A percentile compares a stretch with the other conserved stretches of the same genome.
Evolutionary conservation across 495 filamentous ascomycete genomes (phyloP).

Genomic region (Hypoxylon intermedium): DNA sequence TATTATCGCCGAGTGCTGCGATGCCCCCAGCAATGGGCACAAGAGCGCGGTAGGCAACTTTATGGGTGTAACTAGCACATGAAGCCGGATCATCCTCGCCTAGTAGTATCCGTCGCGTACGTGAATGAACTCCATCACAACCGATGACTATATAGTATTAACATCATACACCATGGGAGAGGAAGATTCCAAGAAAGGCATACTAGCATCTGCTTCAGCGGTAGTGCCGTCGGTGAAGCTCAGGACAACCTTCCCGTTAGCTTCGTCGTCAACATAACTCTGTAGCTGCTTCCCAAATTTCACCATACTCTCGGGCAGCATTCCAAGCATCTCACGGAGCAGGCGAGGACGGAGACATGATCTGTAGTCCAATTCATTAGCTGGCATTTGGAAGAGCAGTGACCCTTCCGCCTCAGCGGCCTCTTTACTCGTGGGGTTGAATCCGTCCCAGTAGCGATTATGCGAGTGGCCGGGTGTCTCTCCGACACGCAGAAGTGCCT

Average conservation of each 20-base stretch:
- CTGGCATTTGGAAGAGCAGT: constrained; percentile 41
- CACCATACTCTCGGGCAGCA: constrained; percentile 51
- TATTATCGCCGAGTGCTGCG: constrained; percentile 32
- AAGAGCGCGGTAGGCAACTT: constrained; percentile 55
- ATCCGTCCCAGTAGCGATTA: constrained; percentile 48
- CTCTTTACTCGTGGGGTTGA: constrained; percentile 22
- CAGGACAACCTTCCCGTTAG: constrained; percentile 3
- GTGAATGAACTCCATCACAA: constrained; percentile 61
- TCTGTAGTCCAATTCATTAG: constrained; percentile 46
- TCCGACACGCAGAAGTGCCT: constrained; percentile 20
- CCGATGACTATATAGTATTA: constrained; percentile 53
- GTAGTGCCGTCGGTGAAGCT: constrained; percentile 16
- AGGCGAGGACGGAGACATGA: constrained; percentile 58
- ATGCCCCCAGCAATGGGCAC: constrained; percentile 53
- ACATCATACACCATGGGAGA: constrained; percentile 1
- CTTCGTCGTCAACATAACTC: constrained; percentile 7
- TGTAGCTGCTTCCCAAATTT: constrained; percentile 48
- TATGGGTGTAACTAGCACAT: constrained; percentile 52
- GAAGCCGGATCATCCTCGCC: constrained; percentile 43
- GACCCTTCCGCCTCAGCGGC: constrained; percentile 1
- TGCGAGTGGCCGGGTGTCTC: constrained; percentile 24
- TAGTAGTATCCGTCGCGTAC: constrained; percentile 49
- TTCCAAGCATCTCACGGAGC: constrained; percentile 57
- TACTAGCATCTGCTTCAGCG: background rate
- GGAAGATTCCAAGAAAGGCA: constrained; percentile 32